phyloP scores from a whole-genome alignment of 2,329 filamentous ascomycete species.

The Lomentospora prolificans region DNA sequence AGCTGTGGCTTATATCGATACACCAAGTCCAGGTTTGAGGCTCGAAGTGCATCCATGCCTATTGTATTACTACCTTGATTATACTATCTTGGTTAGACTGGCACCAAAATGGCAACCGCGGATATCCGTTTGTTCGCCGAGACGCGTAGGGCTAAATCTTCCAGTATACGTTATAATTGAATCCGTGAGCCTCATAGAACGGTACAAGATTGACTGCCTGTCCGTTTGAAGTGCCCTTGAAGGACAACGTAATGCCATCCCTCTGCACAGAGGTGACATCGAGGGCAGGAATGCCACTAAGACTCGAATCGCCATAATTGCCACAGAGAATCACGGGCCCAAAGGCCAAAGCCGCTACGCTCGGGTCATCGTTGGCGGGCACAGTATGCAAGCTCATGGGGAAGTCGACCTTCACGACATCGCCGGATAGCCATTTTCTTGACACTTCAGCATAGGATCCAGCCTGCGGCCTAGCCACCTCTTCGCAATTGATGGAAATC shows the following conservation, averaged over 20 bases:
- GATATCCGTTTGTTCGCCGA: too few species aligned
- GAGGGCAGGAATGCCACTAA: slow-evolving; percentile 20
- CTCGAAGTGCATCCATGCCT: too few species aligned
- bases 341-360: slow-evolving; percentile 33
- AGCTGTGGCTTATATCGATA: too few species aligned
- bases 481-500: slow-evolving; percentile 31
- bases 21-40: too few species aligned
- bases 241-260: slow-evolving; percentile 17
- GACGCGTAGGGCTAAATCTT: slow-evolving; percentile 12
- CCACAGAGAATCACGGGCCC: slow-evolving; percentile 35
- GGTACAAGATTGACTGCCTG: slow-evolving; percentile 23
- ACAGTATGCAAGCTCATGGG: slow-evolving; percentile 34
- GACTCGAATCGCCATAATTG: slow-evolving; percentile 27
- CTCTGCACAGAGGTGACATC: slow-evolving; percentile 20
- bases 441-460: not conserved
- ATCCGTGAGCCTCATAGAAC: slow-evolving; percentile 30
- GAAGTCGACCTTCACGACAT: slow-evolving; percentile 31
- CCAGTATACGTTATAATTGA: slow-evolving; percentile 35
- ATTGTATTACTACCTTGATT: too few species aligned
- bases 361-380: slow-evolving; percentile 34
- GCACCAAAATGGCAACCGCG: too few species aligned
- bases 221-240: slow-evolving; percentile 22
- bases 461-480: not conserved
- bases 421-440: slow-evolving; percentile 28
- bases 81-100: too few species aligned